Percentiles rank a stretch among this genome's conserved stretches.
These are phyloP conservation scores for Lentinus polychrous DNA, from an alignment of 1,284 basidiomycete genomes.

Conservation along the genomic window DNA sequence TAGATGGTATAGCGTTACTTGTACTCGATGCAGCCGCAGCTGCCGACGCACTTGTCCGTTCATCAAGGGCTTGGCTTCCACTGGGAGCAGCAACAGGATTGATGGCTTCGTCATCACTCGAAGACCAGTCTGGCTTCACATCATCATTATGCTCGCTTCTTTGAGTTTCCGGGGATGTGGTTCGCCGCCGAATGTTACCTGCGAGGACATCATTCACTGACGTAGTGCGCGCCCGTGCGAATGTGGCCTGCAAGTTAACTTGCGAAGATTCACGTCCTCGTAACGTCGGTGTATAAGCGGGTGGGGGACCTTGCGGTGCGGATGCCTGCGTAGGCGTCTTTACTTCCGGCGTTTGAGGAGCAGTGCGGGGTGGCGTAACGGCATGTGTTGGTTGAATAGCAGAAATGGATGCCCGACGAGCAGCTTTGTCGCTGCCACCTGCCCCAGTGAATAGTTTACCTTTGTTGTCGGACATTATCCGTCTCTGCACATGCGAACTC, in stretches of 20 bases:
- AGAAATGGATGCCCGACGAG: conserved; percentile 21
- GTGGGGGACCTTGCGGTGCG: conserved; percentile 42
- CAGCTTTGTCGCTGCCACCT: conserved; percentile 10
- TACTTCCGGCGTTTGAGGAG: conserved; percentile 13
- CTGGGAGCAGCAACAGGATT: conserved; percentile 71
- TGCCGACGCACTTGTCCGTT: conserved; percentile 57
- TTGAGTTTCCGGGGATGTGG: conserved; percentile 16
- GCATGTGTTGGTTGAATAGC: conserved; percentile 13
- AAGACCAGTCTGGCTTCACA: conserved; percentile 58
- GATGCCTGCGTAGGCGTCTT: conserved; percentile 22
- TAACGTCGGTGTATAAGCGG: conserved; percentile 40
- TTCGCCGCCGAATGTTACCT: conserved; percentile 29
- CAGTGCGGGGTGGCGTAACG: conserved; percentile 13
- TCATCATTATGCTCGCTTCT: conserved; percentile 34
- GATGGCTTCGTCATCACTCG: conserved; percentile 79
- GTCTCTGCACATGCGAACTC: conserved; percentile 16
- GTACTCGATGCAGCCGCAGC: conserved; percentile 14
- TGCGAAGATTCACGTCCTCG: conserved; percentile 21
- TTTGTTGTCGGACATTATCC: conserved; percentile 26
- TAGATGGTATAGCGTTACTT: conserved; percentile 4
- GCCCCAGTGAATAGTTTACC: conserved; percentile 31
- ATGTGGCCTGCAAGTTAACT: conserved; percentile 21
- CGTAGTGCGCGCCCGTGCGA: conserved; percentile 38
- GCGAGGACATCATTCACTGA: conserved; percentile 57
- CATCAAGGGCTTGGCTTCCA: conserved; percentile 72